Evolutionary conservation across 176 grass and related monocot genomes (phyloP).

Genomic region (Triticum timopheevii): DNA sequence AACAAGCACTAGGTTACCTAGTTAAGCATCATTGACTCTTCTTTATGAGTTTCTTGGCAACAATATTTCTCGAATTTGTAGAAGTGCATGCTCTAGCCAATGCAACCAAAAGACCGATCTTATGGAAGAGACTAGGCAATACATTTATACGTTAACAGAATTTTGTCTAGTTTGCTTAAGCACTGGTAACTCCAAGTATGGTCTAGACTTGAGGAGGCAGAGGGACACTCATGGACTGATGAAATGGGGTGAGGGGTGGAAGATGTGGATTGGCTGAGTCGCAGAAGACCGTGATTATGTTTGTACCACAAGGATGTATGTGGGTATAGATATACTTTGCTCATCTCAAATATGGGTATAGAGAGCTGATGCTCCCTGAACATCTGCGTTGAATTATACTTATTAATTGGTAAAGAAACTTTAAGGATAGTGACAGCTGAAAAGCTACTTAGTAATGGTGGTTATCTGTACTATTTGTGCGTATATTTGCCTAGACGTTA

Average conservation of each 20-base stretch:
- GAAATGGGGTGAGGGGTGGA: neutral
- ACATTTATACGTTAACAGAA: too few species aligned
- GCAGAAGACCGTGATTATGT: neutral
- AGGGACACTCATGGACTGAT: neutral
- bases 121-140: too few species aligned
- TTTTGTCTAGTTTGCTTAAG: neutral
- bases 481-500: neutral
- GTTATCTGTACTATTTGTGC: neutral
- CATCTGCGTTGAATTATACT: neutral
- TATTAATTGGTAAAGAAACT: neutral
- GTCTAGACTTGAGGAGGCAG: neutral
- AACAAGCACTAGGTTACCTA: neutral
- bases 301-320: neutral
- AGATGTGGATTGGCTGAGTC: neutral
- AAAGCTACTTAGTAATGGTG: neutral
- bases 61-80: neutral
- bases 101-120: too few species aligned
- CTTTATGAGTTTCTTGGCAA: neutral
- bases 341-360: neutral
- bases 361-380: neutral
- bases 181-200: neutral
- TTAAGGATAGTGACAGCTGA: neutral
- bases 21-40: neutral
- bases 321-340: neutral
- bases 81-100: too few species aligned